phyloP scores from a whole-genome alignment of 164 flowering plant species.

The grape (Vitis vinifera) region DNA sequence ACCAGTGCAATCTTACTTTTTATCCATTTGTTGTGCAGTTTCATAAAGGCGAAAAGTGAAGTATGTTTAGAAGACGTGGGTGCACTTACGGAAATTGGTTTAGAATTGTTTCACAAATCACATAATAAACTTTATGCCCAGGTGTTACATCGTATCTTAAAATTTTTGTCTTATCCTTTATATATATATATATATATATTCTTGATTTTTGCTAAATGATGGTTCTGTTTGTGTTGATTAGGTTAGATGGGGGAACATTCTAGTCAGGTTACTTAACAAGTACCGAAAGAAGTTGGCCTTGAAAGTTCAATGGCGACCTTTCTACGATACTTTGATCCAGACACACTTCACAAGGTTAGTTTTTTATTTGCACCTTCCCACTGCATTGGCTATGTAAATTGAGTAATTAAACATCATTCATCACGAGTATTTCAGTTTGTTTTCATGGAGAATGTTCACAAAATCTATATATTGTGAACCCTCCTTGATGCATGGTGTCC shows the following conservation, averaged over 20 bases:
- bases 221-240: conserved; percentile 30
- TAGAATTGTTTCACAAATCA: conserved; percentile 61
- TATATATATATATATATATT: neutral
- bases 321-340: conserved; percentile 73
- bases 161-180: neutral
- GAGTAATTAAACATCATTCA: neutral
- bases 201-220: conserved; percentile 6
- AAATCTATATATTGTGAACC: neutral
- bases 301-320: conserved; percentile 83
- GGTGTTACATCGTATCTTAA: conserved; percentile 32
- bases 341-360: conserved; percentile 84
- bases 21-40: conserved; percentile 47
- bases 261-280: conserved; percentile 73
- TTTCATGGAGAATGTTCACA: neutral
- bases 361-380: conserved; percentile 1
- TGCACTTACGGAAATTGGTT: conserved; percentile 54
- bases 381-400: neutral
- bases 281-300: conserved; percentile 71
- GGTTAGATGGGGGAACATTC: conserved; percentile 95
- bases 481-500: neutral
- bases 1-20: neutral
- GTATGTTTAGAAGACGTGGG: conserved; percentile 69
- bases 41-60: conserved; percentile 90
- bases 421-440: neutral
- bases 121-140: conserved; percentile 74